These are phyloP conservation scores for Neurospora sp. DNA, from an alignment of 495 filamentous ascomycete species.

Conservation along the genomic window DNA sequence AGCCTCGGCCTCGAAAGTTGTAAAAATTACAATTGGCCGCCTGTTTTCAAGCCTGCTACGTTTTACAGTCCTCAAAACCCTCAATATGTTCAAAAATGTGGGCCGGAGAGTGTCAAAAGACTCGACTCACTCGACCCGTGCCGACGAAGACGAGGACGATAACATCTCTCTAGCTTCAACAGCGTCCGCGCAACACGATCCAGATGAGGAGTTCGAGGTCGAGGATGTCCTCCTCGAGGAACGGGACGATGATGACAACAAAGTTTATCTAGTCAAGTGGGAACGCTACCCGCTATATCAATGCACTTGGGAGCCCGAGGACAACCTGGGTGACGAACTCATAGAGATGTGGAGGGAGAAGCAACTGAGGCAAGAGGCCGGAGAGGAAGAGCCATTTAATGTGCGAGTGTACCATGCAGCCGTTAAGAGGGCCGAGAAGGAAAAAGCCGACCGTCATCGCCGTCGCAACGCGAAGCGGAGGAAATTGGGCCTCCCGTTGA, in stretches of 20 bases:
- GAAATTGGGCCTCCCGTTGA: constrained; percentile 23
- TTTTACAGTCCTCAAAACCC: not conserved
- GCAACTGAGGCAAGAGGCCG: constrained; percentile 33
- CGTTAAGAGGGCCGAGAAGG: constrained; percentile 11
- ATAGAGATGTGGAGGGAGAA: constrained; percentile 44
- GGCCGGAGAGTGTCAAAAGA: not conserved
- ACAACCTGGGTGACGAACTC: constrained; percentile 40
- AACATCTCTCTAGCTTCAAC: constrained; percentile 55
- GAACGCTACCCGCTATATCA: constrained; percentile 46
- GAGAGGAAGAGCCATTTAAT: constrained; percentile 37
- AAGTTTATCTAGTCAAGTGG: constrained; percentile 57
- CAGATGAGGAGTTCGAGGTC: constrained; percentile 36
- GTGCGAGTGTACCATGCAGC: constrained; percentile 33
- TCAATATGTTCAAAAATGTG: constrained; percentile 1
- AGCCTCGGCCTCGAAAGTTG: not conserved
- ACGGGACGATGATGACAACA: constrained; percentile 21
- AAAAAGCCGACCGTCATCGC: constrained; percentile 31
- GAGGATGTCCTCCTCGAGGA: constrained; percentile 44
- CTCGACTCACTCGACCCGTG: not conserved
- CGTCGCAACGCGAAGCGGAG: constrained; percentile 38
- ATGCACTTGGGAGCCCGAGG: constrained; percentile 55
- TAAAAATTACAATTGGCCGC: not conserved
- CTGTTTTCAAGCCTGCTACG: not conserved
- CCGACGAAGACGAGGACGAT: constrained; percentile 35
- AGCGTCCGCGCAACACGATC: constrained; percentile 24